Evolutionary conservation across 495 filamentous ascomycete genomes (phyloP).

Genomic region (Corynascus novoguineensis): DNA sequence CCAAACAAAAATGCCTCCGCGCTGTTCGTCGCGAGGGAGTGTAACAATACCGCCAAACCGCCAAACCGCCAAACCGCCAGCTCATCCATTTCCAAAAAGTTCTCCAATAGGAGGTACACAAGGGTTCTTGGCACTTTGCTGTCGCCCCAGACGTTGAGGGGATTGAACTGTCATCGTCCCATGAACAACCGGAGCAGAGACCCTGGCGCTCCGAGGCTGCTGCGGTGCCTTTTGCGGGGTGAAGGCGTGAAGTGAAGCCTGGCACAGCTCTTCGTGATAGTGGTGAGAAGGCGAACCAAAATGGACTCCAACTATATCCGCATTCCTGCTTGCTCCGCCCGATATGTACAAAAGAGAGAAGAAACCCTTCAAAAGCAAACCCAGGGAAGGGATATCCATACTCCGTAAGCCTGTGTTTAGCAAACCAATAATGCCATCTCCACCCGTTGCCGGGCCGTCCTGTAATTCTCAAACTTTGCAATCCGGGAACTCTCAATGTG

Average conservation of each 20-base stretch:
- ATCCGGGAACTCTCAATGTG: neutral
- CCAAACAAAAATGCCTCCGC: neutral
- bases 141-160: neutral
- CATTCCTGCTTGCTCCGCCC: neutral
- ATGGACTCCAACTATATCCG: neutral
- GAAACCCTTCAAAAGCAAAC: neutral
- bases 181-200: too few species aligned
- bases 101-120: neutral
- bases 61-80: constrained; percentile 8
- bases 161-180: neutral
- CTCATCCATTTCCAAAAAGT: constrained; percentile 8
- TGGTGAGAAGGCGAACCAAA: neutral
- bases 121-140: neutral
- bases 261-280: too few species aligned
- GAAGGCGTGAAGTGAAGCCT: too few species aligned
- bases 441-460: neutral
- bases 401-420: neutral
- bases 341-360: neutral
- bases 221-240: too few species aligned
- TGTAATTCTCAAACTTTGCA: neutral
- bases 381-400: neutral
- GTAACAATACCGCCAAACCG: constrained; percentile 4
- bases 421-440: neutral
- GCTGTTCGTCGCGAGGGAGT: neutral
- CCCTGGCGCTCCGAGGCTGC: too few species aligned